phyloP scores from a whole-genome alignment of 75 land plant genomes.

The Pseudotsuga menziesii region DNA sequence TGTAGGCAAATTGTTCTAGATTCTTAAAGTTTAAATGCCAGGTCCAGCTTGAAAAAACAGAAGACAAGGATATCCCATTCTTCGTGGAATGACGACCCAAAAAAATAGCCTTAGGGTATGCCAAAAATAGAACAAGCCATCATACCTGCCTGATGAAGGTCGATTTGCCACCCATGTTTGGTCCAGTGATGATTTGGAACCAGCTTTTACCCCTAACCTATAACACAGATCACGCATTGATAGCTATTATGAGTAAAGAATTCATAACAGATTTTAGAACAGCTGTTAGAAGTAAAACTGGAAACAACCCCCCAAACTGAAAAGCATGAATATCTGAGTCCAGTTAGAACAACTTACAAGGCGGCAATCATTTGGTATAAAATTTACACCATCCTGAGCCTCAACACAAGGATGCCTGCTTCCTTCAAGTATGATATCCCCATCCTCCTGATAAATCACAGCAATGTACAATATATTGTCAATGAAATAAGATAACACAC shows the following conservation, averaged over 20 bases:
- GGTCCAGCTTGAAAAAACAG: not conserved
- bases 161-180: constrained; percentile 99
- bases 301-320: not conserved
- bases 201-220: constrained; percentile 94
- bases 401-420: constrained; percentile 99
- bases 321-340: not conserved
- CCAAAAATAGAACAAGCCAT: not conserved
- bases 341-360: constrained; percentile 48
- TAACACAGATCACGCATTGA: not conserved
- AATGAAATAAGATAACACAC: not conserved
- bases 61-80: constrained; percentile 9
- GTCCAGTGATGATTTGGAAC: constrained; percentile 99
- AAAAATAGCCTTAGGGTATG: not conserved
- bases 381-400: constrained; percentile 97
- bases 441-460: constrained; percentile 59
- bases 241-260: not conserved
- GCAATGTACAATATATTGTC: constrained; percentile 1
- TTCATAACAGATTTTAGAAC: constrained; percentile 1
- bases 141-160: constrained; percentile 94
- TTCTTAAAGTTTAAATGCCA: not conserved
- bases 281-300: not conserved
- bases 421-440: constrained; percentile 87
- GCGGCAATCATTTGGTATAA: constrained; percentile 93
- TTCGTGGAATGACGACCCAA: not conserved
- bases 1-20: not conserved